Base-by-base conservation (phyloP, 2,329 filamentous ascomycete species). In the Curvularia eragrostidis region DNA sequence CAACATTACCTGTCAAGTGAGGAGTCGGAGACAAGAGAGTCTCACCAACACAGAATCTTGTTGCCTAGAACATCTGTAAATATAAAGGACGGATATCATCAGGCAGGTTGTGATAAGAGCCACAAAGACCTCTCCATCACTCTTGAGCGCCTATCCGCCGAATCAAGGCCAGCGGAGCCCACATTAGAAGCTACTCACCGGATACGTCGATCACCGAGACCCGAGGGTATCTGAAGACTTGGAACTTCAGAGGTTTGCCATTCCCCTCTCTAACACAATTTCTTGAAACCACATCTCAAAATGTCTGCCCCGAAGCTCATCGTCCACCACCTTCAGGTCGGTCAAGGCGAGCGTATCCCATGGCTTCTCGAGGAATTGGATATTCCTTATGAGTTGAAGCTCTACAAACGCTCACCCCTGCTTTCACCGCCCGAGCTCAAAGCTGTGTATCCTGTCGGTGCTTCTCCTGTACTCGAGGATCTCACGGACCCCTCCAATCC, bases 351-450 rank as follows among this genome's bases (percentile, higher is more conserved):
- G 70, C 85, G 87, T 39, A 80, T 89, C 50, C 76, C 84, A 67
- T 89, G 85, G 82, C 82, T 89, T 44, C 85, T 85, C 70, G 87
- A 90, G 72, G 87, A 90, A 72, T 83, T 89, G 18, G 72, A 75
- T 47, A 73, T 90, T 50, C 69, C 78, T 2, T 89, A 89, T 69
- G 67, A 77, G 1, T 72, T 85, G 10, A 76, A 77, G 55, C 73
- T 76, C 39, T 79, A 86, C 76, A 58, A 78, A 49, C 81, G 83
- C 42, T 67, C 67, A 7, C 82, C 86, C 62, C 51, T 81, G 12
- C 64, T 80, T 39, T 70, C 72, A 7, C 73, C 72, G 3, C 67
- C 69, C n/a, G 66, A 68, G 1, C 58, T 75, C 15, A 69, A 71
- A 50, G 61, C 64, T 19, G 52, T 70, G 5, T 68, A 68, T 62